These are phyloP conservation scores for Monosporascus sp. DNA, from an alignment of 2,329 filamentous ascomycete genomes.

Conservation along the genomic window DNA sequence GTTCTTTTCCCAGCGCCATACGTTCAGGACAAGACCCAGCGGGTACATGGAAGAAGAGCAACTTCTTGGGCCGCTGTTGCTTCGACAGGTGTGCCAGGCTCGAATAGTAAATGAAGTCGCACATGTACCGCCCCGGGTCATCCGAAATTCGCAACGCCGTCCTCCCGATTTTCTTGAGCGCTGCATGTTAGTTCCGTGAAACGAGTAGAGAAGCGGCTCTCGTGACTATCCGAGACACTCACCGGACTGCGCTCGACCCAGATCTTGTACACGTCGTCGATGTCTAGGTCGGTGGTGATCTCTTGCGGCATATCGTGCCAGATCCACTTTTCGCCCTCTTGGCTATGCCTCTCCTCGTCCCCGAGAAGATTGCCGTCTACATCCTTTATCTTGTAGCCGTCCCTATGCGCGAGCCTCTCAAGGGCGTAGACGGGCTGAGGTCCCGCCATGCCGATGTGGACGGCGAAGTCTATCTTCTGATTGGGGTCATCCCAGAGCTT, in stretches of 20 bases:
- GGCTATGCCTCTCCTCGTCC: constrained; percentile 37
- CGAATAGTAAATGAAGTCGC: constrained; percentile 74
- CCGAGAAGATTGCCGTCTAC: constrained; percentile 59
- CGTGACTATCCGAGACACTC: constrained; percentile 14
- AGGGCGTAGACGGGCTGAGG: constrained; percentile 60
- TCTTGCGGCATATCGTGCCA: constrained; percentile 52
- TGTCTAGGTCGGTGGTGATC: constrained; percentile 51
- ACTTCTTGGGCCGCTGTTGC: constrained; percentile 41
- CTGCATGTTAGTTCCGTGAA: constrained; percentile 9
- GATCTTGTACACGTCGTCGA: constrained; percentile 49
- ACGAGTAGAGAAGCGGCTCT: background rate
- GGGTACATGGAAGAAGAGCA: constrained; percentile 71
- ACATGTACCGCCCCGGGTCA: constrained; percentile 69
- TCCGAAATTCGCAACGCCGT: constrained; percentile 55
- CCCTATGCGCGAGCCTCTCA: constrained; percentile 65
- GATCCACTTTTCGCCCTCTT: constrained; percentile 41
- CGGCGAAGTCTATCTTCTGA: constrained; percentile 50
- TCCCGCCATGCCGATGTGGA: constrained; percentile 80
- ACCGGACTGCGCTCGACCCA: constrained; percentile 53
- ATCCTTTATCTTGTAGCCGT: constrained; percentile 67
- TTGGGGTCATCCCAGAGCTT: constrained; percentile 49
- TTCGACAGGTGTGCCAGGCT: constrained; percentile 56
- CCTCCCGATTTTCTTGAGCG: constrained; percentile 24
- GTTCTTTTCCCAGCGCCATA: constrained; percentile 44
- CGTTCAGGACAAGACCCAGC: constrained; percentile 46